Base-by-base conservation (phyloP, 371 early-diverging fungal species). In the Chytridium lagenaria region DNA sequence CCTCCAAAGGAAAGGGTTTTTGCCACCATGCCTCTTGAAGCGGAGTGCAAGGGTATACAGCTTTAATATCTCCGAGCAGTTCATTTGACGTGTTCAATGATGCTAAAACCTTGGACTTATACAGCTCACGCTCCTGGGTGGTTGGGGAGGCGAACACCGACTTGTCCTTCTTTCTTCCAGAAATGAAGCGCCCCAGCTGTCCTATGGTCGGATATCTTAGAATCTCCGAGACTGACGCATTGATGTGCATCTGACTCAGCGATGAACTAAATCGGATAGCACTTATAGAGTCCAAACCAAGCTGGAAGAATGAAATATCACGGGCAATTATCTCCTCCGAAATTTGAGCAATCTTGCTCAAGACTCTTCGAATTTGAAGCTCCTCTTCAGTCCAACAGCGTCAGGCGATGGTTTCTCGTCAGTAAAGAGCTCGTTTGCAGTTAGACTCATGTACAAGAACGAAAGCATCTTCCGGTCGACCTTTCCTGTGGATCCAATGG, bases 401-500 rank as follows among this genome's bases (percentile, higher is more conserved):
- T 55, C 57, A 16, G 44, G 44, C 7, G 44, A 44, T 7, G 57
- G 30, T 7, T 10, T 23, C 10, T 55, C 57, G 7, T 55, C 7
- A 23, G 10, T 15, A 55, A 55, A 7, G 23, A 55, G 7, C 7
- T 55, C 57, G 7, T 55, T 23, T 19, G 30, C 30, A 30, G 16
- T 19, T 26, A 55, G 57, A 26, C 30, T 55, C 26, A 10, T 30
- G 26, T 55, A 55, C 57, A 55, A 26, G 26, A 7, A 26, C 26
- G 30, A 7, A 16, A 55, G 26, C 30, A 10, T 55, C 57, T 55
- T 55, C 65, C 38, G 16, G 34, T 77, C 77, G 10, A 50, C 49
- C 52, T 78, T 78, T 16, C 78, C 70, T 52, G 68, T 78, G 0
- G 10, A 23, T 19, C 67, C 71, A 50, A 66, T 70, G 19, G 78